These are phyloP conservation scores for Phytophthora kernoviae DNA, from an alignment of 352 stramenopile species.

Conservation along the genomic window DNA sequence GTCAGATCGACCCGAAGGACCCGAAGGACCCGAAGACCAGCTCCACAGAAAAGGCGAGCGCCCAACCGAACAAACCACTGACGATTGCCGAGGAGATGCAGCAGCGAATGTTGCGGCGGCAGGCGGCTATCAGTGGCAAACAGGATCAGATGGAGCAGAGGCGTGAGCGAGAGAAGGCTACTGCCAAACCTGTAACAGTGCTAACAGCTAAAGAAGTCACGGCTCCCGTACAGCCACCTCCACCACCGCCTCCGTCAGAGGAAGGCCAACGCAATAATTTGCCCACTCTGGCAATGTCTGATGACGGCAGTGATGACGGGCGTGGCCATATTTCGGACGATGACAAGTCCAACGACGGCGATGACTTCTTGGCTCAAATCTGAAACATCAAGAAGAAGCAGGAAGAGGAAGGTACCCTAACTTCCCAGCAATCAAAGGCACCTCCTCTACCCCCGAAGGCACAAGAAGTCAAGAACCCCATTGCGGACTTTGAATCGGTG, in stretches of 20 bases:
- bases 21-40: slow-evolving; percentile 43
- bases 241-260: slow-evolving; percentile 54
- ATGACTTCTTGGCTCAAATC: slow-evolving; percentile 83
- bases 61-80: slow-evolving; percentile 51
- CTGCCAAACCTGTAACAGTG: slow-evolving; percentile 74
- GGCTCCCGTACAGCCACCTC: slow-evolving; percentile 41
- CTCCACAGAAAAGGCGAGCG: slow-evolving; percentile 35
- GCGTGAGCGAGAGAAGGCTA: slow-evolving; percentile 65
- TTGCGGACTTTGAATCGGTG: slow-evolving; percentile 71
- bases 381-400: slow-evolving; percentile 86
- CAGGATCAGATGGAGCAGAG: slow-evolving; percentile 83
- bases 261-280: slow-evolving; percentile 52
- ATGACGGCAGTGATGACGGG: slow-evolving; percentile 70
- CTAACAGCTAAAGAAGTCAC: slow-evolving; percentile 83
- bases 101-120: slow-evolving; percentile 73
- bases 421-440: slow-evolving; percentile 27
- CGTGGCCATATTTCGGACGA: slow-evolving; percentile 42
- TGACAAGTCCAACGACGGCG: slow-evolving; percentile 77
- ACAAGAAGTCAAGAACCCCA: slow-evolving; percentile 57
- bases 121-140: slow-evolving; percentile 84
- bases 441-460: slow-evolving; percentile 41
- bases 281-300: slow-evolving; percentile 81
- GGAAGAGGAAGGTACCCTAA: slow-evolving; percentile 39
- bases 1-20: slow-evolving; percentile 40
- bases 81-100: slow-evolving; percentile 87